Evolutionary conservation across 495 filamentous ascomycete genomes (phyloP).

Genomic region (Aspergillus baeticus): DNA sequence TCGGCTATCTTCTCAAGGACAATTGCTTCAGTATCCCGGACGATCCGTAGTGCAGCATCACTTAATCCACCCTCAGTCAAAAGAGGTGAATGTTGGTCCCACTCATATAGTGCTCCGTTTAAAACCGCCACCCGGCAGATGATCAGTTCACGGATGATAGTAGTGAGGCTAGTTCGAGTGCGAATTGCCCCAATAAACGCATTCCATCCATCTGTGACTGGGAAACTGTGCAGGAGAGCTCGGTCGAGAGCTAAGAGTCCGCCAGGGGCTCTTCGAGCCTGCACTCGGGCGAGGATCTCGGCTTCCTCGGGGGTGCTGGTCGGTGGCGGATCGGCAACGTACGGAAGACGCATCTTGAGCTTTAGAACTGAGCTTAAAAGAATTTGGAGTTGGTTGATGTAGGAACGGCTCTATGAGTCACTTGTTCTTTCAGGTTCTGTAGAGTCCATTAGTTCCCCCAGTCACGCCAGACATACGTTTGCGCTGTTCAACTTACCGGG

Average conservation of each 20-base stretch:
- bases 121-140: constrained; percentile 74
- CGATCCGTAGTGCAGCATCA: constrained; percentile 45
- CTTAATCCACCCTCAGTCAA: constrained; percentile 46
- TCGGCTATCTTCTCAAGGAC: constrained; percentile 11
- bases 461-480: too few relatives aligned
- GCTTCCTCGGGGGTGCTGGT: constrained; percentile 43
- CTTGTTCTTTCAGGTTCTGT: too few relatives aligned
- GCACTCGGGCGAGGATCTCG: constrained; percentile 60
- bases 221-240: constrained; percentile 69
- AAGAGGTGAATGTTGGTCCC: constrained; percentile 73
- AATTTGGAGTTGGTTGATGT: neutral
- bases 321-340: constrained; percentile 58
- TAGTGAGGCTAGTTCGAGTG: constrained; percentile 58
- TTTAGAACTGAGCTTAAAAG: neutral
- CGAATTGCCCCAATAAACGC: constrained; percentile 73
- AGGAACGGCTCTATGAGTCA: too few relatives aligned
- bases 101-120: constrained; percentile 76
- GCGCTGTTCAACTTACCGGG: too few relatives aligned
- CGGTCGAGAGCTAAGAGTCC: constrained; percentile 70
- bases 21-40: constrained; percentile 32
- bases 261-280: constrained; percentile 60
- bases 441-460: too few relatives aligned
- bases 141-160: constrained; percentile 64
- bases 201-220: constrained; percentile 79
- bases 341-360: constrained; percentile 67